Percentiles rank a stretch among this genome's conserved stretches.
Evolutionary conservation across 768 basidiomycete species (phyloP).

Genomic region (Panaeolus papilionaceus): DNA sequence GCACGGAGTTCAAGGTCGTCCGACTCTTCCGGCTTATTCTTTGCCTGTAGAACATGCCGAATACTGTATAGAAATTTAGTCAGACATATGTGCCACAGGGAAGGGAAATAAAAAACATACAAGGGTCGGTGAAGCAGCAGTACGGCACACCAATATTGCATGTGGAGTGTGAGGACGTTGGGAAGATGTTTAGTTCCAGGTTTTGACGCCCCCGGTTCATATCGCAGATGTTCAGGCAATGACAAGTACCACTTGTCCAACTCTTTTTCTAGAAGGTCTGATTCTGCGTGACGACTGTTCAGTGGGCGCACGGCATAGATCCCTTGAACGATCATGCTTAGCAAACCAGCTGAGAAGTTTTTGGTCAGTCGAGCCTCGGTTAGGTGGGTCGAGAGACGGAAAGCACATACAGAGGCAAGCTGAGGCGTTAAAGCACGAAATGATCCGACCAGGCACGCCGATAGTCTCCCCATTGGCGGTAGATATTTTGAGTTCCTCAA

Average conservation of each 20-base stretch:
- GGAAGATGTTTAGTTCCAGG: constrained; percentile 53
- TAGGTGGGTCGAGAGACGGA: neutral
- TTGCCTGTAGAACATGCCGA: constrained; percentile 39
- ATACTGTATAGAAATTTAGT: constrained; percentile 42
- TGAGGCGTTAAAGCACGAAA: constrained; percentile 84
- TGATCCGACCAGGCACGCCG: constrained; percentile 51
- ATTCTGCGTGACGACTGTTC: constrained; percentile 63
- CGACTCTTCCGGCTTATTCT: constrained; percentile 46
- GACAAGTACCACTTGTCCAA: constrained; percentile 81
- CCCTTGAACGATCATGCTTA: constrained; percentile 70
- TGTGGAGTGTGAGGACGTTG: constrained; percentile 76
- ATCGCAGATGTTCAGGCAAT: constrained; percentile 71
- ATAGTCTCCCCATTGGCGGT: constrained; percentile 34
- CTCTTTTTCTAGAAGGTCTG: constrained; percentile 59
- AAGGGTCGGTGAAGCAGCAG: constrained; percentile 80
- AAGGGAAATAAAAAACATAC: constrained; percentile 47
- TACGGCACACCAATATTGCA: constrained; percentile 88
- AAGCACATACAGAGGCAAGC: constrained; percentile 66
- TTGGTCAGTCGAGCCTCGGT: constrained; percentile 20
- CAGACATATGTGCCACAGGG: constrained; percentile 39
- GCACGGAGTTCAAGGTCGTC: constrained; percentile 62
- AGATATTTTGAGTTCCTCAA: constrained; percentile 54
- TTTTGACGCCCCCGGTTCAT: constrained; percentile 54
- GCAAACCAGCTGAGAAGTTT: constrained; percentile 59
- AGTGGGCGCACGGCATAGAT: constrained; percentile 72